A percentile compares a stretch with the other conserved stretches of the same genome.
phyloP scores from a whole-genome alignment of 2,329 filamentous ascomycete genomes.

The Aspergillus tanneri region DNA sequence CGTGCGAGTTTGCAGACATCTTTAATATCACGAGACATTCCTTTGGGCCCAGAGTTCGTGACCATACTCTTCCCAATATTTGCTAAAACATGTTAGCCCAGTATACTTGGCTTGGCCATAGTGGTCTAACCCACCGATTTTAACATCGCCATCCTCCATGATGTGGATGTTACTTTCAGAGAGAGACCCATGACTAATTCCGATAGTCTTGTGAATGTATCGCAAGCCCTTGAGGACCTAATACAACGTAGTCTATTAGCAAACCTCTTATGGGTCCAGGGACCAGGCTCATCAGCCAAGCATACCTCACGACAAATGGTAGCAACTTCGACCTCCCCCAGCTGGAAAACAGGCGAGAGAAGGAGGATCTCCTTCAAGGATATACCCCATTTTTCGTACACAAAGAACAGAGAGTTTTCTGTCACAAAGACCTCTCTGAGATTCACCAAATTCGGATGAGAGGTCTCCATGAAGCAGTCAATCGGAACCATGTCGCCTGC shows the following conservation, averaged over 20 bases:
- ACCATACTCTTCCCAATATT: constrained; percentile 13
- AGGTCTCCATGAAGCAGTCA: background rate
- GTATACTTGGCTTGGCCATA: background rate
- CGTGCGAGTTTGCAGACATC: constrained; percentile 4
- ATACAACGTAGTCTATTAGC: background rate
- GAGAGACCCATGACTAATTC: constrained; percentile 7
- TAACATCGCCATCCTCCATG: constrained; percentile 9
- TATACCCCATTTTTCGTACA: constrained; percentile 10
- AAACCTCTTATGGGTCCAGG: too few relatives aligned
- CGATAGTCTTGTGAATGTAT: constrained; percentile 12
- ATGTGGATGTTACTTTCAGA: constrained; percentile 3
- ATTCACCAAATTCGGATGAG: constrained; percentile 7
- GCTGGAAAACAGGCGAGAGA: background rate
- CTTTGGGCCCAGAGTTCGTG: background rate
- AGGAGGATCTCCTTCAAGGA: constrained; percentile 3
- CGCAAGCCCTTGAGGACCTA: constrained; percentile 7
- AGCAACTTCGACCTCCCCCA: constrained; percentile 9
- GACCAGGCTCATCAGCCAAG: background rate
- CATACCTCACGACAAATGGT: constrained; percentile 4
- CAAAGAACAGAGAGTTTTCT: constrained; percentile 3
- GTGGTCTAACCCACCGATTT: constrained; percentile 5
- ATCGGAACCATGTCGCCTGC: background rate
- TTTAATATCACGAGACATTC: constrained; percentile 6
- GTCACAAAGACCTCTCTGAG: constrained; percentile 12
- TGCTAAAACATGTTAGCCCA: background rate